Conservation (phyloP, 2,329 filamentous ascomycete genomes). For the Aspergillus chevalieri region DNA sequence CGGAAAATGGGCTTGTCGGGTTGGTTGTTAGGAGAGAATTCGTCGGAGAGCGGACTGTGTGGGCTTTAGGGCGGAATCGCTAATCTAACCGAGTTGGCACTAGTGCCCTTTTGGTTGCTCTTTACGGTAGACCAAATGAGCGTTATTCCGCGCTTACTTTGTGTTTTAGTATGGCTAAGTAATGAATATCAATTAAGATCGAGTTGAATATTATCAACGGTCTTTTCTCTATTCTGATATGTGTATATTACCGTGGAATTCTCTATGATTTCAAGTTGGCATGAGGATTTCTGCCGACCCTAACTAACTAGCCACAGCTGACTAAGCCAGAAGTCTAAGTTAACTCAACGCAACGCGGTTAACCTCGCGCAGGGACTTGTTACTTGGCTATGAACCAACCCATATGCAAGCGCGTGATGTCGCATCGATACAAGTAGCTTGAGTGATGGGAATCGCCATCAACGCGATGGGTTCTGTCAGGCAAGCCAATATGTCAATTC, state of each 20-base stretch:
- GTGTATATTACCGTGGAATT: too few relatives aligned
- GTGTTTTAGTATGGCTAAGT: too few relatives aligned
- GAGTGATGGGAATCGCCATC: not conserved
- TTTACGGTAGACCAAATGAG: not conserved
- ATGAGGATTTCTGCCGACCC: not conserved
- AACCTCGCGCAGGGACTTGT: not conserved
- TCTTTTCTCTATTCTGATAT: too few relatives aligned
- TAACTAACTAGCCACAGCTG: not conserved
- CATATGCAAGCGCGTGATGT: too few relatives aligned
- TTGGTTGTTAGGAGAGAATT: conserved; percentile 34
- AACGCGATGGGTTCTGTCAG: not conserved
- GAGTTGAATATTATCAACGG: too few relatives aligned
- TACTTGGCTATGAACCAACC: too few relatives aligned
- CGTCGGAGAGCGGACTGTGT: conserved; percentile 35
- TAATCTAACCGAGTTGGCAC: conserved; percentile 37
- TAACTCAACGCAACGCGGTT: not conserved
- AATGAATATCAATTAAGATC: too few relatives aligned
- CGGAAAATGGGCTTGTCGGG: conserved; percentile 38
- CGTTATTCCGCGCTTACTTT: too few relatives aligned
- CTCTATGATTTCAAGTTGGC: too few relatives aligned
- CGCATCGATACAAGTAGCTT: not conserved
- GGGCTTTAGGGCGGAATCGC: conserved; percentile 42
- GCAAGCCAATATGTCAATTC: not conserved
- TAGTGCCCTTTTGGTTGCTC: conserved; percentile 20
- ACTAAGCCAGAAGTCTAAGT: not conserved